Conservation (phyloP, 2,329 filamentous ascomycete species). For the Emericellopsis cladophorae region DNA sequence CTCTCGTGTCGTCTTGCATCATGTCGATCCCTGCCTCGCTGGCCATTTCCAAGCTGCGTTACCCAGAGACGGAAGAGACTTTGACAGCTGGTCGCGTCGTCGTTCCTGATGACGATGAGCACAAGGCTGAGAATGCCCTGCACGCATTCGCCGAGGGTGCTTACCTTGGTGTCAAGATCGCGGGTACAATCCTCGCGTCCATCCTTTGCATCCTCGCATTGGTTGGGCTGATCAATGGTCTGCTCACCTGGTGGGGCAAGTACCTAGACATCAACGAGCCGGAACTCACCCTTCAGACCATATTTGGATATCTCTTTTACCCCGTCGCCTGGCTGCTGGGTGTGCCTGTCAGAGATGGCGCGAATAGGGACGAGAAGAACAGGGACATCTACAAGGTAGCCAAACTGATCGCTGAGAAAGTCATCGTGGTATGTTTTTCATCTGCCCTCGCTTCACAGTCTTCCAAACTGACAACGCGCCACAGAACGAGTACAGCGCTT, state of each 20-base stretch:
- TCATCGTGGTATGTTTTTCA: conserved; percentile 48
- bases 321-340: conserved; percentile 73
- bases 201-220: conserved; percentile 77
- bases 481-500: conserved; percentile 69
- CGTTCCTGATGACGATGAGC: conserved; percentile 66
- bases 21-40: conserved; percentile 92
- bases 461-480: neutral
- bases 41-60: conserved; percentile 80
- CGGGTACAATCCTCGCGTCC: conserved; percentile 66
- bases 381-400: conserved; percentile 58
- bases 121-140: conserved; percentile 65
- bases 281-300: conserved; percentile 57
- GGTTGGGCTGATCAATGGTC: conserved; percentile 59
- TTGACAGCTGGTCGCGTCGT: conserved; percentile 72
- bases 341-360: conserved; percentile 35
- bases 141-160: conserved; percentile 78
- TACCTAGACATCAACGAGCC: conserved; percentile 64
- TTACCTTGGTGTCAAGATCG: conserved; percentile 79
- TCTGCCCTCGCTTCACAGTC: neutral
- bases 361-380: conserved; percentile 19
- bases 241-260: conserved; percentile 73
- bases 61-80: conserved; percentile 77
- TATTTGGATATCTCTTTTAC: conserved; percentile 67
- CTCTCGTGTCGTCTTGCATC: conserved; percentile 80
- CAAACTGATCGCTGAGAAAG: conserved; percentile 71